Conservation (phyloP, 192 early-diverging fungal genomes). For the Coemansia umbellata region DNA sequence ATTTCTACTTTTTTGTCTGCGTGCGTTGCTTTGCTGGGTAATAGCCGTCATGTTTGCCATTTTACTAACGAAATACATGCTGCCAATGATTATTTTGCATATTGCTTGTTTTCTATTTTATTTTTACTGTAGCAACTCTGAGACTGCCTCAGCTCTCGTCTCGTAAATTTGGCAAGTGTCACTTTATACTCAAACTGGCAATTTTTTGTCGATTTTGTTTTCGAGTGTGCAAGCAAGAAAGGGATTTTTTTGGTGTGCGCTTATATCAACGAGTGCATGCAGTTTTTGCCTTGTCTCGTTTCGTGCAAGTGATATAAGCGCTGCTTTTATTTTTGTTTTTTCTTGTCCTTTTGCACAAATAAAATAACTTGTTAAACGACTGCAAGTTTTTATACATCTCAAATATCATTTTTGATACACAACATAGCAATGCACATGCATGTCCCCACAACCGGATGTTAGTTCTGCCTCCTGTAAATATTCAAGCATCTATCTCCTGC, state of each 20-base stretch:
- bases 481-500: too few species aligned
- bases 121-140: conserved; percentile 60
- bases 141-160: conserved; percentile 79
- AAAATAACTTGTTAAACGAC: too few species aligned
- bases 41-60: conserved; percentile 38
- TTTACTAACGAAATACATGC: background rate
- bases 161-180: conserved; percentile 52
- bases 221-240: background rate
- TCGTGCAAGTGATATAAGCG: too few species aligned
- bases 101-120: conserved; percentile 15
- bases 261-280: too few species aligned
- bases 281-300: too few species aligned
- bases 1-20: background rate
- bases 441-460: too few species aligned
- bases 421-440: too few species aligned
- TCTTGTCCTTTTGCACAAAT: too few species aligned
- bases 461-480: too few species aligned
- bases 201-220: background rate
- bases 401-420: too few species aligned
- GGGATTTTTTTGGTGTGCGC: too few species aligned
- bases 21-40: conserved; percentile 41
- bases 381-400: too few species aligned
- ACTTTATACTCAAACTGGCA: background rate
- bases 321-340: background rate
- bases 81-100: conserved; percentile 3